Base-by-base conservation (phyloP, 371 early-diverging fungal genomes). In the Apophysomyces ossiformis region DNA sequence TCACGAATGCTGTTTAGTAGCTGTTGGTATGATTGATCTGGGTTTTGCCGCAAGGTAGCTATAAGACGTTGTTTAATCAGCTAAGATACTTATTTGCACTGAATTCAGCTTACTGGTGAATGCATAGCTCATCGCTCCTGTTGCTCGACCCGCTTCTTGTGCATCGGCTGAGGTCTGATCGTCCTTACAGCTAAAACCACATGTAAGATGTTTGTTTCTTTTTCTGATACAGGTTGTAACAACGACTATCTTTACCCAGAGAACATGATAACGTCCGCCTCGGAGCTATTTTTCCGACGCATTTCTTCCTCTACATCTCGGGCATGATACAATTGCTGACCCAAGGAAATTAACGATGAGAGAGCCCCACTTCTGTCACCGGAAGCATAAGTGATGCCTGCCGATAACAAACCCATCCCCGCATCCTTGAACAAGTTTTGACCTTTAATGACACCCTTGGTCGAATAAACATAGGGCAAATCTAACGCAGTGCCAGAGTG, bases 151-250 rank as follows among this genome's bases (percentile, higher is more conserved):
- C 41, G 86, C 81, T 64, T 84, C 85, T 12, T 73, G 70, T 13
- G 95, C 85, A 78, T 96, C 97, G 0, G 96, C 95, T 6, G 91
- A 91, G 0, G 96, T 95, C 71, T 96, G 96, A 67, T 83, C 84
- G 70, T 98, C 98, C 73, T 93, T 93, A 77, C 96, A 96, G 2
- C 77, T 64, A 57, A 35, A 26, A 26, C 32, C 1, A 2, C 32
- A 26, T 26, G 32, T 26, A 26, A 26, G 2, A 2, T 26, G 2
- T 26, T 26, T 26, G 32, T 26, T 26, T 26, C 32, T 26, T 26
- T 26, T 26, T 26, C 32, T 26, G 32, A 26, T 26, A 26, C 32
- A 26, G 32, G 3, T 3, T 26, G 32, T 26, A 26, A 26, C 32
- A 26, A 26, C 32, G 32, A 26, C 38, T 35, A 5, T 54, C 4